phyloP scores from a whole-genome alignment of 2,329 filamentous ascomycete species.

The Clonostachys byssicola region DNA sequence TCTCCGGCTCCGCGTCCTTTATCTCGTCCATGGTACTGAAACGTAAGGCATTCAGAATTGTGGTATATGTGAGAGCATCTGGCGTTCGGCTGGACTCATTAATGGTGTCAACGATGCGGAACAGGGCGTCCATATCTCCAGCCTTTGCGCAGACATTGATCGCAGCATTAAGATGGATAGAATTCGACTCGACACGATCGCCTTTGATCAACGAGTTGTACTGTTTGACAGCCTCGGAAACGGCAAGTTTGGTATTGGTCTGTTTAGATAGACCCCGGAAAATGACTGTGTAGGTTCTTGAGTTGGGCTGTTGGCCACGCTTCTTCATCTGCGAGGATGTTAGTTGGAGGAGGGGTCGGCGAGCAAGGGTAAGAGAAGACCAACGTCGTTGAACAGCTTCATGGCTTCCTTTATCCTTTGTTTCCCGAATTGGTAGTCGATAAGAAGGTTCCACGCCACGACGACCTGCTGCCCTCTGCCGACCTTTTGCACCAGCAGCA shows the following conservation, averaged over 20 bases:
- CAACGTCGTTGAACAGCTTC: conserved; percentile 80
- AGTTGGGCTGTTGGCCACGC: conserved; percentile 73
- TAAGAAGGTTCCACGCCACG: conserved; percentile 85
- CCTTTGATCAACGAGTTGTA: conserved; percentile 71
- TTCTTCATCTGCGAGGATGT: conserved; percentile 78
- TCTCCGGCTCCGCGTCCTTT: conserved; percentile 20
- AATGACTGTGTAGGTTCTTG: conserved; percentile 79
- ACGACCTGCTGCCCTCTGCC: conserved; percentile 61
- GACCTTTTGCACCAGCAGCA: conserved; percentile 64
- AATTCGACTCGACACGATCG: conserved; percentile 60
- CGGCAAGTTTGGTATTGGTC: conserved; percentile 50
- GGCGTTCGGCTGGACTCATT: conserved; percentile 61
- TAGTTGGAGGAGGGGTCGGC: neutral
- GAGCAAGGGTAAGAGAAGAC: neutral
- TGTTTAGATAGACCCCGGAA: conserved; percentile 69
- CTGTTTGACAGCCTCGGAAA: conserved; percentile 66
- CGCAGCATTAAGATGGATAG: conserved; percentile 85
- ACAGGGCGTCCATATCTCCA: conserved; percentile 74
- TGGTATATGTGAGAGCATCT: conserved; percentile 71
- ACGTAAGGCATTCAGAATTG: conserved; percentile 74
- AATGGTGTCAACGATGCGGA: conserved; percentile 69
- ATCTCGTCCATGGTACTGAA: conserved; percentile 15
- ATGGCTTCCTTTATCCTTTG: conserved; percentile 61
- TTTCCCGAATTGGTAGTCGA: conserved; percentile 64
- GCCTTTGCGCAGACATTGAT: conserved; percentile 75